A percentile compares a stretch with the other conserved stretches of the same genome.
phyloP scores from a whole-genome alignment of 1,284 basidiomycete genomes.

The Leccinum subspadiceum region DNA sequence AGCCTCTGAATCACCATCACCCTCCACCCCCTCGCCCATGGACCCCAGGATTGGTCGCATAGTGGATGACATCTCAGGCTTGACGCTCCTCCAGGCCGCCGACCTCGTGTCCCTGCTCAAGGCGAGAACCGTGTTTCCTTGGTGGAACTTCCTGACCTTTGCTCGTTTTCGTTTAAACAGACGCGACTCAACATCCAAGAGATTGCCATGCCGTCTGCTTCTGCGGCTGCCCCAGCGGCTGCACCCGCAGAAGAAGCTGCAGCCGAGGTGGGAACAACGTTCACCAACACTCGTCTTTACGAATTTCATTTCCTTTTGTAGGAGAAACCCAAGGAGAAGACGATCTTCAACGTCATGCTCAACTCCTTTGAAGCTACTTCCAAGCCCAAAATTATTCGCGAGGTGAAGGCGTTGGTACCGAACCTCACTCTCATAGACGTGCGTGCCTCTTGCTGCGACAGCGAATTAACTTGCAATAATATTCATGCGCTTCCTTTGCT shows the following conservation, averaged over 20 bases:
- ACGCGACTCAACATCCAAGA: conserved; percentile 96
- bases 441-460: conserved; percentile 35
- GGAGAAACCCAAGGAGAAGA: conserved; percentile 99
- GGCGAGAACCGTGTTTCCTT: conserved; percentile 44
- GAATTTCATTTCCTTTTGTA: conserved; percentile 29
- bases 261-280: conserved; percentile 49
- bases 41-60: conserved; percentile 80
- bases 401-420: conserved; percentile 94
- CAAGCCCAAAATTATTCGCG: conserved; percentile 98
- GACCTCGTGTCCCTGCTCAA: conserved; percentile 93
- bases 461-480: conserved; percentile 9
- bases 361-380: conserved; percentile 87
- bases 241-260: conserved; percentile 57
- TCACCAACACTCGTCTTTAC: background rate
- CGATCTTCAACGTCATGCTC: conserved; percentile 92
- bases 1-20: conserved; percentile 28
- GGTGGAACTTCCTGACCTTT: background rate
- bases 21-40: conserved; percentile 33
- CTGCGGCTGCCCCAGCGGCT: conserved; percentile 57
- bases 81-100: conserved; percentile 95
- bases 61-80: conserved; percentile 89
- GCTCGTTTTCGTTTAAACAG: conserved; percentile 39
- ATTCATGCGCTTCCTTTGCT: conserved; percentile 12
- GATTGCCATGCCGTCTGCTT: conserved; percentile 80
- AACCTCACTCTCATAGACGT: conserved; percentile 96